Evolutionary conservation across 1,284 basidiomycete species (phyloP).

Genomic region (Austroboletus novae-zelandiae): DNA sequence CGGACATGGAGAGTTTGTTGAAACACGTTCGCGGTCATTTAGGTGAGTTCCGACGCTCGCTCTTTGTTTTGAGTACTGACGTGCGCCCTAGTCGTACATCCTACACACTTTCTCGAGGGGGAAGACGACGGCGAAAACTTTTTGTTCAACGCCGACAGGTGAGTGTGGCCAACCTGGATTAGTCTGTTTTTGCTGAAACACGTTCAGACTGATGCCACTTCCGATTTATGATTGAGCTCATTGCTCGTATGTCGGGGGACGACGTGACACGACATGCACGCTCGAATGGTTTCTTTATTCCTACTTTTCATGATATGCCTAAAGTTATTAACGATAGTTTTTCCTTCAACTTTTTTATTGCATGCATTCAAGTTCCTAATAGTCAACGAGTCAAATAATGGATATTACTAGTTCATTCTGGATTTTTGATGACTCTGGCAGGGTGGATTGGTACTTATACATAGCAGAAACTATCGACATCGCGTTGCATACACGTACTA

Average conservation of each 20-base stretch:
- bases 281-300: background rate
- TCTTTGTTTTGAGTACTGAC: background rate
- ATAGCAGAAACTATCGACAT: no score
- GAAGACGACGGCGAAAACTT: conserved; percentile 88
- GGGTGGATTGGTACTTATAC: background rate
- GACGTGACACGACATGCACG: background rate
- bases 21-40: conserved; percentile 79
- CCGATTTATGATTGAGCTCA: conserved; percentile 50
- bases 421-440: background rate
- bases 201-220: conserved; percentile 45
- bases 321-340: conserved; percentile 1
- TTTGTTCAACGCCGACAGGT: conserved; percentile 86
- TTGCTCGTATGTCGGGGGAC: background rate
- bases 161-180: conserved; percentile 16
- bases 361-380: conserved; percentile 5
- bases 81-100: conserved; percentile 62
- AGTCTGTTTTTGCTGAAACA: conserved; percentile 3
- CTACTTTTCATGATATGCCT: conserved; percentile 4
- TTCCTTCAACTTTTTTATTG: background rate
- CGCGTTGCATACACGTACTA: no score
- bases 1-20: conserved; percentile 85
- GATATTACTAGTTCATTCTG: conserved; percentile 24
- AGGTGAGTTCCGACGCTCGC: conserved; percentile 48
- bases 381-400: conserved; percentile 13
- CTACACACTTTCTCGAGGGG: conserved; percentile 81